phyloP scores from a whole-genome alignment of 1,284 basidiomycete genomes.

The Thelephora terrestris region DNA sequence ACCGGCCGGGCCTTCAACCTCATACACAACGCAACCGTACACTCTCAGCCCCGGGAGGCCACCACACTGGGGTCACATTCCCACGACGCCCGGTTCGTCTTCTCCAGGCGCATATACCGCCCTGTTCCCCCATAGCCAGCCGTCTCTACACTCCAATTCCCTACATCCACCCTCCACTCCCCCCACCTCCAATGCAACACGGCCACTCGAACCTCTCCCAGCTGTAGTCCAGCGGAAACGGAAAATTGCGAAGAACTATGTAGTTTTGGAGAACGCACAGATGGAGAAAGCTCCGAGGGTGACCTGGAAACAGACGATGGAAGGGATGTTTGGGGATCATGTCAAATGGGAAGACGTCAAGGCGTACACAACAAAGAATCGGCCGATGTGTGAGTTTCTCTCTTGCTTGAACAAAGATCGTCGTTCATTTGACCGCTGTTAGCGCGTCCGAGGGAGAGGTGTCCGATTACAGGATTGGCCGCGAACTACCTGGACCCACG shows the following conservation, averaged over 20 bases:
- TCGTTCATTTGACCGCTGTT: constrained; percentile 4
- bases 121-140: not conserved
- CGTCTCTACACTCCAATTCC: not conserved
- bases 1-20: not conserved
- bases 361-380: constrained; percentile 47
- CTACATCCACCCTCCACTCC: constrained; percentile 2
- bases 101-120: not conserved
- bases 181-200: constrained; percentile 14
- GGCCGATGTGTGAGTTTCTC: constrained; percentile 44
- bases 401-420: constrained; percentile 4
- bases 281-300: constrained; percentile 36
- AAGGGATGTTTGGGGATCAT: constrained; percentile 67
- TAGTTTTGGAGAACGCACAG: constrained; percentile 51
- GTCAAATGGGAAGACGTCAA: constrained; percentile 60
- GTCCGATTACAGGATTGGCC: constrained; percentile 52
- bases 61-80: too few relatives aligned
- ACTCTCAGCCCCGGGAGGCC: not conserved
- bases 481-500: constrained; percentile 69
- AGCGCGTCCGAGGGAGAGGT: constrained; percentile 54
- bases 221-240: constrained; percentile 27
- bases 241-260: constrained; percentile 49
- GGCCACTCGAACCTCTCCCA: constrained; percentile 12
- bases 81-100: not conserved
- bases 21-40: not conserved
- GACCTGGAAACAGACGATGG: constrained; percentile 62